A percentile compares a stretch with the other conserved stretches of the same genome.
These are phyloP conservation scores for Isoetes taiwanensis DNA, from an alignment of 75 land plant species.

Conservation along the genomic window DNA sequence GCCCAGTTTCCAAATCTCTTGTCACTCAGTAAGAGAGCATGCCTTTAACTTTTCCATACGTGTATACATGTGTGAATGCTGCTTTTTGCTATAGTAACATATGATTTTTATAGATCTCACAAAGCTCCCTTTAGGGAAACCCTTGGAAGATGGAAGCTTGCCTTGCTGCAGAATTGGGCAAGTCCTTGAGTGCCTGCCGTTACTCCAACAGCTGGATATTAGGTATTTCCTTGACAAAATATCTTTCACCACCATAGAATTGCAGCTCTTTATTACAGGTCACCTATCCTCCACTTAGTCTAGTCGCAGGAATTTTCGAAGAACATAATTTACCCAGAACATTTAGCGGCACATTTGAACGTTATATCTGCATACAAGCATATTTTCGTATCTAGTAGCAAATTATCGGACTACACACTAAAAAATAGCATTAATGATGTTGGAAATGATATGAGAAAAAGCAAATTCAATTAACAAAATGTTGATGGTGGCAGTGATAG, in stretches of 20 bases:
- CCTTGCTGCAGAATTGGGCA: slow-evolving; percentile 13
- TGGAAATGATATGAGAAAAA: background rate
- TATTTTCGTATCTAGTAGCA: background rate
- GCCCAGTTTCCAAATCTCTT: slow-evolving; percentile 9
- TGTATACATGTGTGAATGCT: background rate
- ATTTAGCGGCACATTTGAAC: too few species aligned
- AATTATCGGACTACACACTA: background rate
- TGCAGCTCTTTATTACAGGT: too few species aligned
- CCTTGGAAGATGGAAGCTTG: slow-evolving; percentile 7
- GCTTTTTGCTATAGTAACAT: background rate
- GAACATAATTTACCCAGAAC: too few species aligned
- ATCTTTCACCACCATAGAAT: too few species aligned
- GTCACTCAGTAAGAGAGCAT: slow-evolving; percentile 11
- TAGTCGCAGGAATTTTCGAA: too few species aligned
- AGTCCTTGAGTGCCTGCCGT: slow-evolving; percentile 9
- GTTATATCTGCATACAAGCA: too few species aligned
- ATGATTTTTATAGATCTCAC: slow-evolving; percentile 12
- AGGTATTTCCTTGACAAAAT: slow-evolving; percentile 8
- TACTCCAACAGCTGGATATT: slow-evolving; percentile 21
- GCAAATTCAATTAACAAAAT: background rate
- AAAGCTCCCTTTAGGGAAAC: slow-evolving; percentile 16
- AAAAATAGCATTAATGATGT: background rate
- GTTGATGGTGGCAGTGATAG: slow-evolving; percentile 13
- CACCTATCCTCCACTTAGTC: too few species aligned
- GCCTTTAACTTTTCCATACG: background rate